Conservation (phyloP, 23 red algal genomes). For the Gracilaria caudata region DNA sequence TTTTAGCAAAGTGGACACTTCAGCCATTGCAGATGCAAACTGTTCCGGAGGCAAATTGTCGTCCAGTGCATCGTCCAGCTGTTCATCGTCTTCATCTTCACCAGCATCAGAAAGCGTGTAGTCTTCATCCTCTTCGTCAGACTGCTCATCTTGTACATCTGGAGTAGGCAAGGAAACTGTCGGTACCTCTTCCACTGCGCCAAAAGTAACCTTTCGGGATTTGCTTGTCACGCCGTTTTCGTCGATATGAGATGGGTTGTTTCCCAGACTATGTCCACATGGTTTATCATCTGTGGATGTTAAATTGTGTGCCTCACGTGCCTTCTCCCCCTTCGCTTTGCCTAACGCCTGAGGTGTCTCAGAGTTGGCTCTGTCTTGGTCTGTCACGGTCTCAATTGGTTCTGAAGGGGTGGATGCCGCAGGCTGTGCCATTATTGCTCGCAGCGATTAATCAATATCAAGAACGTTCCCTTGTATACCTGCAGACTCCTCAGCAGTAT, state of each 20-base stretch:
- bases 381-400: neutral
- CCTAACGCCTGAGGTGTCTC: neutral
- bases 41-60: conserved; percentile 3
- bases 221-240: neutral
- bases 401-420: neutral
- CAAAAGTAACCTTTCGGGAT: conserved; percentile 15
- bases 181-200: neutral
- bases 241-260: neutral
- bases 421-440: neutral
- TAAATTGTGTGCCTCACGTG: neutral
- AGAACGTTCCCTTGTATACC: no score
- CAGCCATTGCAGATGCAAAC: conserved; percentile 13
- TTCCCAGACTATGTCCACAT: neutral
- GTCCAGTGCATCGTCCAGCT: conserved; percentile 24
- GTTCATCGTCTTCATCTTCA: conserved; percentile 44
- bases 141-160: conserved; percentile 1
- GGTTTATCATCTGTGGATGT: neutral
- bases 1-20: conserved; percentile 16
- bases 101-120: conserved; percentile 5
- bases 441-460: neutral
- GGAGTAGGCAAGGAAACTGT: neutral
- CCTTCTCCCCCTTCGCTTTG: neutral
- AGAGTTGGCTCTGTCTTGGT: neutral
- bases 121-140: conserved; percentile 64
- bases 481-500: no score